Percentiles rank a stretch among this genome's conserved stretches.
Evolutionary conservation across 768 basidiomycete species (phyloP).

Genomic region (Porphyrellus cyaneotinctus): DNA sequence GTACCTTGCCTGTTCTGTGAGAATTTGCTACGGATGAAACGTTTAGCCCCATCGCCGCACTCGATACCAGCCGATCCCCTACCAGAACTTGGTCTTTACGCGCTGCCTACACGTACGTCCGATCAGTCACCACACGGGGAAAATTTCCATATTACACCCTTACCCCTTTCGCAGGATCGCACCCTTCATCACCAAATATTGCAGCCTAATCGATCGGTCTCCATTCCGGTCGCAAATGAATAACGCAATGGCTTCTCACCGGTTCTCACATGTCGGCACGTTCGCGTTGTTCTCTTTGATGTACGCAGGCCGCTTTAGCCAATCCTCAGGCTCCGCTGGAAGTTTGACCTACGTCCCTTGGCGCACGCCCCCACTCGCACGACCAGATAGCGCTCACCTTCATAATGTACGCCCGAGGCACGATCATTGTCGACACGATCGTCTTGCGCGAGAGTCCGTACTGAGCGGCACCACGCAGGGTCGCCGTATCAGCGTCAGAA

Average conservation of each 20-base stretch:
- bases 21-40: constrained; percentile 54
- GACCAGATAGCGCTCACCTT: constrained; percentile 44
- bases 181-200: constrained; percentile 84
- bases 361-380: neutral
- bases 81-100: constrained; percentile 81
- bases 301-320: constrained; percentile 80
- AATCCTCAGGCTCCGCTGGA: constrained; percentile 83
- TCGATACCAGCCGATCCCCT: constrained; percentile 23
- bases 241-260: constrained; percentile 40
- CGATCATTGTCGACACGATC: constrained; percentile 78
- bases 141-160: constrained; percentile 21
- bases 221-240: constrained; percentile 7
- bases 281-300: constrained; percentile 75
- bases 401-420: constrained; percentile 83
- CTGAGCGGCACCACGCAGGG: constrained; percentile 81
- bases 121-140: constrained; percentile 19
- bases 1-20: constrained; percentile 53
- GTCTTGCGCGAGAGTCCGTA: constrained; percentile 76
- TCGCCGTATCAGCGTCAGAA: constrained; percentile 84
- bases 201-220: constrained; percentile 50
- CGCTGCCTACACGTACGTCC: constrained; percentile 54
- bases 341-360: constrained; percentile 63
- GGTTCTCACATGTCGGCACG: constrained; percentile 77
- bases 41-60: constrained; percentile 8
- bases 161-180: constrained; percentile 84